Base-by-base conservation (phyloP, 345 rosid species). In the Acer negundo region DNA sequence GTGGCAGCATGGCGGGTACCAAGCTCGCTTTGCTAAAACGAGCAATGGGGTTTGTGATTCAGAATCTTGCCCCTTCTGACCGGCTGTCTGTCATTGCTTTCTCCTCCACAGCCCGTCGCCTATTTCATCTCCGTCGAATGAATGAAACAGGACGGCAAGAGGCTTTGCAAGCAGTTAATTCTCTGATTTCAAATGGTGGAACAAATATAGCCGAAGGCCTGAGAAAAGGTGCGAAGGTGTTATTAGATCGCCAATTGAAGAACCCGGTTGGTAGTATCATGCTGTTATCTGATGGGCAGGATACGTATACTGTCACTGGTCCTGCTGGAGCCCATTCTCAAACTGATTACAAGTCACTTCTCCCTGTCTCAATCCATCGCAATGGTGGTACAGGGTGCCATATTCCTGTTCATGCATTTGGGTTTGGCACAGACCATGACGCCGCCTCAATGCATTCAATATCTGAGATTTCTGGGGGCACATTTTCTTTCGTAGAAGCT, bases 1-100 rank as follows among this genome's bases (percentile, higher is more conserved):
- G 99, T 53, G 99, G 99, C 74, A 97, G 99, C 90, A 97, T 97
- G 98, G 91, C 93, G 0, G 99, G 99, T 44, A 91, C 97, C 67
- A 96, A 94, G 80, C 85, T 96, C 58, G 98, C 98, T 5, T 83
- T 96, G 87, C 84, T 96, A 78, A 96, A 96, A 87, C 87, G 95
- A 83, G 99, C 99, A 2, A 94, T 96, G 99, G 99, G 98, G 11
- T 96, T 96, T 75, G 97, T 96, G 74, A 93, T 96, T 75, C 98
- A 96, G 85, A 94, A 91, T 82, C 99, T 96, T 53, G 93, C 97
- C 58, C 89, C 97, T 8, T 86, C 88, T 38, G 99, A 96, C 79
- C 87, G 99, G 70, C 99, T 96, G 59, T 94, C 97, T 12, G 97
- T 96, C 58, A 85, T 94, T 62, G 94, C 97, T 19, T 97, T 97